phyloP scores from a whole-genome alignment of 768 basidiomycete species.

The Amanita molliuscula region DNA sequence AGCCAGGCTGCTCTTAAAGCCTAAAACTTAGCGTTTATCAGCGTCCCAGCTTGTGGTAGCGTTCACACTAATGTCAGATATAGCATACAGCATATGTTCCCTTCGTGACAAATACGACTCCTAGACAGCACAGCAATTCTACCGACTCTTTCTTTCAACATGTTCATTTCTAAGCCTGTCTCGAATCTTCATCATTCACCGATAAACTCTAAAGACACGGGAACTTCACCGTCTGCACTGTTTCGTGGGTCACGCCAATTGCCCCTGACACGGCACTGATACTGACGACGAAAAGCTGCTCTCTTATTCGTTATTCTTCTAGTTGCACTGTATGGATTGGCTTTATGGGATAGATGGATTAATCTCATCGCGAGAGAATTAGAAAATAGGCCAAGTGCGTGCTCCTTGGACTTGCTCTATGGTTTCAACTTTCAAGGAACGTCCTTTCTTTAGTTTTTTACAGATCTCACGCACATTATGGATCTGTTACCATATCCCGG shows the following conservation, averaged over 20 bases:
- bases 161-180: not conserved
- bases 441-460: not conserved
- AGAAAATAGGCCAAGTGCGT: conserved; percentile 7
- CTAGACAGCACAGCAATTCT: not conserved
- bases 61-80: too few species aligned
- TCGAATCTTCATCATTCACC: not conserved
- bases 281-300: conserved; percentile 10
- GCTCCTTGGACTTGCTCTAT: not conserved
- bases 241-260: not conserved
- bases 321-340: conserved; percentile 23
- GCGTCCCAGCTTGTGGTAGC: too few species aligned
- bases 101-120: not conserved
- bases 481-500: not conserved
- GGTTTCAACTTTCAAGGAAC: not conserved
- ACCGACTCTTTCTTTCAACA: not conserved
- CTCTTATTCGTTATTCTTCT: conserved; percentile 18
- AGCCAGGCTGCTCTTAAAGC: too few species aligned
- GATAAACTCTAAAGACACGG: not conserved
- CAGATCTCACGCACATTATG: not conserved
- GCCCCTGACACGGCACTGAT: not conserved
- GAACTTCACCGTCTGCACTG: not conserved
- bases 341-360: conserved; percentile 28
- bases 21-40: too few species aligned
- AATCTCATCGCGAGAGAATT: conserved; percentile 17
- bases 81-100: not conserved